phyloP scores from a whole-genome alignment of 805 yeast genomes.

The Zygotorulaspora sp. region DNA sequence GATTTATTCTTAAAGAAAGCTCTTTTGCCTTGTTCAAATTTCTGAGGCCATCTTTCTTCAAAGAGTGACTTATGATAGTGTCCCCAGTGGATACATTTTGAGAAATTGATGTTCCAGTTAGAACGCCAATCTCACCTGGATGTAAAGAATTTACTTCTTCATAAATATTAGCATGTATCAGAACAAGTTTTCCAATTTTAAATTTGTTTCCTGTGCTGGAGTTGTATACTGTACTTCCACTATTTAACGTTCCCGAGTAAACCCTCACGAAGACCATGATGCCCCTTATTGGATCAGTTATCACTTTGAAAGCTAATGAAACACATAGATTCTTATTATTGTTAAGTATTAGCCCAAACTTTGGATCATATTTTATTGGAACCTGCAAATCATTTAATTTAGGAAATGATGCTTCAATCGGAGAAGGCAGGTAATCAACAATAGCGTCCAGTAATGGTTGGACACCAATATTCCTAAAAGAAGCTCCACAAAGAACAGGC shows the following conservation, averaged over 20 bases:
- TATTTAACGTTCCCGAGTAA: constrained; percentile 70
- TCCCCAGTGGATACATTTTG: constrained; percentile 84
- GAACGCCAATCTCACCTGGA: constrained; percentile 87
- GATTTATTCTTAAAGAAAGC: constrained; percentile 49
- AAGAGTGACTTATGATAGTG: constrained; percentile 64
- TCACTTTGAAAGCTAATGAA: constrained; percentile 87
- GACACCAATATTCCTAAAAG: constrained; percentile 88
- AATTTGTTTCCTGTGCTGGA: constrained; percentile 65
- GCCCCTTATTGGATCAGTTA: constrained; percentile 79
- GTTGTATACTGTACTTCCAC: constrained; percentile 60
- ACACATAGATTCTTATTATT: constrained; percentile 58
- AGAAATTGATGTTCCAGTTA: constrained; percentile 35
- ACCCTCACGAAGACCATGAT: constrained; percentile 82
- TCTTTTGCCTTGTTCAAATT: constrained; percentile 39
- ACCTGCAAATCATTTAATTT: constrained; percentile 32
- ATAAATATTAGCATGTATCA: constrained; percentile 87
- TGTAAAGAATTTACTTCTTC: constrained; percentile 59
- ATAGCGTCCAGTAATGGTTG: constrained; percentile 90
- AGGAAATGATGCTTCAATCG: constrained; percentile 58
- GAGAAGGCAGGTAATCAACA: constrained; percentile 74
- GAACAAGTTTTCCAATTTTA: constrained; percentile 59
- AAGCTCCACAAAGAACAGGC: constrained; percentile 90
- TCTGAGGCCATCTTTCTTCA: constrained; percentile 47
- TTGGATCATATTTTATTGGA: constrained; percentile 39
- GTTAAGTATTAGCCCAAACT: constrained; percentile 49